Evolutionary conservation across 495 filamentous ascomycete genomes (phyloP).

Genomic region (Neurospora sp.): DNA sequence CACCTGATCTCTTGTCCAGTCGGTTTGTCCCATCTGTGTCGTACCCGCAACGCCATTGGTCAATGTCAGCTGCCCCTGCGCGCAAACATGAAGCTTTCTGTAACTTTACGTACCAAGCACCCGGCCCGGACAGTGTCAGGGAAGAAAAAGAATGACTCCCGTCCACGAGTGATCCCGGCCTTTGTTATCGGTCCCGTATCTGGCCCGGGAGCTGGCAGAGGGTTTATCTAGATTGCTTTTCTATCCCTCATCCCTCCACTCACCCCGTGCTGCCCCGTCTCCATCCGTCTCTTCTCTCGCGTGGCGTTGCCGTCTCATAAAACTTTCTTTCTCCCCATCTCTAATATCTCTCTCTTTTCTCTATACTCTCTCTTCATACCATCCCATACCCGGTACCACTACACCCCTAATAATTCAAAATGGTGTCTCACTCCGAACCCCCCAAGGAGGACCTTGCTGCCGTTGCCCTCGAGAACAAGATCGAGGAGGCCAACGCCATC

Average conservation of each 20-base stretch:
- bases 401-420: not conserved
- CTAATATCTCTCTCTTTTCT: not conserved
- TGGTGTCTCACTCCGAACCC: slow-evolving; percentile 12
- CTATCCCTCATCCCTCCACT: not conserved
- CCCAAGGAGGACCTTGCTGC: slow-evolving; percentile 28
- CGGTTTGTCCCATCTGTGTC: not conserved
- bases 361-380: slow-evolving; percentile 4
- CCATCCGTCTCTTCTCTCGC: not conserved
- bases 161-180: not conserved
- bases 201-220: not conserved
- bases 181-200: not conserved
- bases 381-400: not conserved
- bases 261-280: too few relatives aligned
- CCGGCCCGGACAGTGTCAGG: not conserved
- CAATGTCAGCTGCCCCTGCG: too few relatives aligned
- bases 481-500: slow-evolving; percentile 21
- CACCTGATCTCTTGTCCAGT: not conserved
- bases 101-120: not conserved
- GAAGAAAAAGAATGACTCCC: not conserved
- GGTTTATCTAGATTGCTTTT: too few relatives aligned
- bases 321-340: not conserved
- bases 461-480: slow-evolving; percentile 31
- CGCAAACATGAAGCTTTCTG: too few relatives aligned
- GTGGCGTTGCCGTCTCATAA: not conserved
- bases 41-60: slow-evolving; percentile 12